Percentiles rank a stretch among this genome's conserved stretches.
Evolutionary conservation across 2,329 filamentous ascomycete species (phyloP).

Genomic region (Neofusicoccum kwambonambiense): DNA sequence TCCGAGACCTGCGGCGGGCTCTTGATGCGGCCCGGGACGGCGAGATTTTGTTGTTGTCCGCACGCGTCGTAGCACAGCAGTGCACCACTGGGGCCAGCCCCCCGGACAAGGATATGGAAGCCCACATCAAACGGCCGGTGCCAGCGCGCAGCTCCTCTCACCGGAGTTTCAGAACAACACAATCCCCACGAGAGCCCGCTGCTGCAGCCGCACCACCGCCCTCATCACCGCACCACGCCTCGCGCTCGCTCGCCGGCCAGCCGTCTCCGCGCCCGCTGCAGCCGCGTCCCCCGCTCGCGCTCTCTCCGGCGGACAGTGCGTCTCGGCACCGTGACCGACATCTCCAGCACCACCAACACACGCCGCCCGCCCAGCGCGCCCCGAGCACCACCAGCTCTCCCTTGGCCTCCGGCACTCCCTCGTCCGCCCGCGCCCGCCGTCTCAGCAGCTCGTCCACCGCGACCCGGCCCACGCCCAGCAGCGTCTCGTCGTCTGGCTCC

Average conservation of each 20-base stretch:
- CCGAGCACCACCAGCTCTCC: constrained; percentile 10
- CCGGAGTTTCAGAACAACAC: constrained; percentile 16
- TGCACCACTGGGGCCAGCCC: constrained; percentile 13
- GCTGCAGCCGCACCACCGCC: constrained; percentile 8
- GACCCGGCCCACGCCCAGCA: constrained; percentile 3
- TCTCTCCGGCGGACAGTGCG: constrained; percentile 16
- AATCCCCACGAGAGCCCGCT: constrained; percentile 12
- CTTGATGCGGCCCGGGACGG: constrained; percentile 4
- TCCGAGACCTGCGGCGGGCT: neutral
- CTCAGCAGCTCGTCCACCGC: constrained; percentile 15
- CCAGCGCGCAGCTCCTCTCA: constrained; percentile 15
- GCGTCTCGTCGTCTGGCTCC: constrained; percentile 25
- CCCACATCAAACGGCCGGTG: constrained; percentile 15
- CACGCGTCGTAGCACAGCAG: constrained; percentile 12
- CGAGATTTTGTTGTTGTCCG: constrained; percentile 15
- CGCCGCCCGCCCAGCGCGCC: constrained; percentile 9
- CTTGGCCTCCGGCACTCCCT: constrained; percentile 10
- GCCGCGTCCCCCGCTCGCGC: constrained; percentile 2
- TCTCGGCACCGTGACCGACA: constrained; percentile 18
- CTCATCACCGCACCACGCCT: constrained; percentile 10
- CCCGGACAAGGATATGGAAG: constrained; percentile 16
- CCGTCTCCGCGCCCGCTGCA: constrained; percentile 8
- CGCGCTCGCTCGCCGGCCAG: neutral
- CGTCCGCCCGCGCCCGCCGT: constrained; percentile 4
- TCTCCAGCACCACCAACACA: constrained; percentile 14